A percentile compares a stretch with the other conserved stretches of the same genome.
phyloP scores from a whole-genome alignment of 306 rosid species.

The Lathyrus oleraceus region DNA sequence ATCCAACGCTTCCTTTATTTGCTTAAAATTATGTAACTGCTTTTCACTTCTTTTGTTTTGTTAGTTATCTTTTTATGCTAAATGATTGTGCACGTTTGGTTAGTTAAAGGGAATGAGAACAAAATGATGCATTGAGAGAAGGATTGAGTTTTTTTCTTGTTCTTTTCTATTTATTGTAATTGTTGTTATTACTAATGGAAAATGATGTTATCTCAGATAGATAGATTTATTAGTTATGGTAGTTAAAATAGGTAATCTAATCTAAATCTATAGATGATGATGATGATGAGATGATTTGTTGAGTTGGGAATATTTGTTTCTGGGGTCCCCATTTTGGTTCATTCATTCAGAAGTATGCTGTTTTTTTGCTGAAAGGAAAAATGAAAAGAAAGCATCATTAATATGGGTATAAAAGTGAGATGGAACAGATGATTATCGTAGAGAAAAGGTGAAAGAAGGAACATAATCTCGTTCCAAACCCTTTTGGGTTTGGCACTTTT shows the following conservation, averaged over 20 bases:
- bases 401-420: neutral
- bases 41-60: conserved; percentile 1
- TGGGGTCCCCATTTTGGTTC: conserved; percentile 15
- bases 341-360: neutral
- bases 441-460: neutral
- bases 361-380: neutral
- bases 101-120: neutral
- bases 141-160: neutral
- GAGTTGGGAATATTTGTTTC: conserved; percentile 7
- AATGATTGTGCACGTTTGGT: conserved; percentile 5
- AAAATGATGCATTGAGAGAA: conserved; percentile 1
- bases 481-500: neutral
- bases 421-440: neutral
- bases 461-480: neutral
- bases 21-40: neutral
- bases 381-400: neutral
- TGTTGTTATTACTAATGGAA: neutral
- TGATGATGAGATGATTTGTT: conserved; percentile 5
- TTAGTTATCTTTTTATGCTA: neutral
- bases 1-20: neutral
- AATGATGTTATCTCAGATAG: neutral
- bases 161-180: neutral
- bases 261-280: neutral
- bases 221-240: neutral
- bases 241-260: neutral